Percentiles rank a stretch among this genome's conserved stretches.
Conservation (phyloP, 805 yeast species). For the Starmera amethionina region DNA sequence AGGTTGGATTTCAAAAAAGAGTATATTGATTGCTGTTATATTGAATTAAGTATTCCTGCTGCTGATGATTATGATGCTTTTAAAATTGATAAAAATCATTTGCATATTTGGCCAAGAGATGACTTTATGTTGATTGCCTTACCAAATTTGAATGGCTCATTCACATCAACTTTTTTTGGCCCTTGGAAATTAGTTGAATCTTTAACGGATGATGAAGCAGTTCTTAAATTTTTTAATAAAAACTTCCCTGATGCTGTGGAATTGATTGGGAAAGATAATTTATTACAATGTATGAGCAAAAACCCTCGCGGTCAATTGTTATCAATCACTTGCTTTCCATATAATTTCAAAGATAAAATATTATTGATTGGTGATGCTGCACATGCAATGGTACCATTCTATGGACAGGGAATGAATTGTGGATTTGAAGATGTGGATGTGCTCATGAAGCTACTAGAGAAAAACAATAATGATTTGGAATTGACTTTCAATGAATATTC, state of each 20-base stretch:
- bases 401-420: slow-evolving; percentile 95
- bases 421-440: slow-evolving; percentile 87
- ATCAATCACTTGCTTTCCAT: slow-evolving; percentile 62
- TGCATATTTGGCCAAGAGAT: slow-evolving; percentile 90
- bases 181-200: slow-evolving; percentile 61
- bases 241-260: slow-evolving; percentile 70
- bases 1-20: slow-evolving; percentile 68
- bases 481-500: slow-evolving; percentile 50
- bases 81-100: slow-evolving; percentile 57
- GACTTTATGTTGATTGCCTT: slow-evolving; percentile 84
- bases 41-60: slow-evolving; percentile 73
- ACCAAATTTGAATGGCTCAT: slow-evolving; percentile 77
- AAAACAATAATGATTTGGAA: slow-evolving; percentile 26
- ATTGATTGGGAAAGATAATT: slow-evolving; percentile 50
- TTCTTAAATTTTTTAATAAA: slow-evolving; percentile 41
- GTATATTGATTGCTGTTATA: slow-evolving; percentile 74
- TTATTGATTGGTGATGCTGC: slow-evolving; percentile 88
- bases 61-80: slow-evolving; percentile 19
- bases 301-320: slow-evolving; percentile 75
- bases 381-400: slow-evolving; percentile 96
- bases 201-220: slow-evolving; percentile 32
- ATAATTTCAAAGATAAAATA: slow-evolving; percentile 52
- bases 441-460: slow-evolving; percentile 41
- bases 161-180: slow-evolving; percentile 83
- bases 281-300: slow-evolving; percentile 38